Evolutionary conservation across 2,329 filamentous ascomycete genomes (phyloP), one percentile per base, ranked within the genome.

Genomic region (Apiospora arundinis): DNA sequence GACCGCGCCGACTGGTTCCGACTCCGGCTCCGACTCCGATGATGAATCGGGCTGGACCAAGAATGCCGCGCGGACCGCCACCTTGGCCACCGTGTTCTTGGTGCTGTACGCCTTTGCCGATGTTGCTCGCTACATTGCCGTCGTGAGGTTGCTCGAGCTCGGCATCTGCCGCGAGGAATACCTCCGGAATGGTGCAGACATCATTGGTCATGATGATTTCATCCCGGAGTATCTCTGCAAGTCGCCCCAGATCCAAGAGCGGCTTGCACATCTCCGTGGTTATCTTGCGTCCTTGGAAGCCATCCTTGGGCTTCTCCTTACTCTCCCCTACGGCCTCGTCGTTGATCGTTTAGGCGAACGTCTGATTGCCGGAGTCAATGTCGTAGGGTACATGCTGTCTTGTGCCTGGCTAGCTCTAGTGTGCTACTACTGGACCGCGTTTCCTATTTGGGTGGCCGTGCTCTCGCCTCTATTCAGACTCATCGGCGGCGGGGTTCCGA

Each of bases 101-200:
- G 40, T 67, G 9, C 40, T 67, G 5, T 67, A 67, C n/a, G 65
- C 65, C 44, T 45, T 45, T n/a, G 65, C 65, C 44, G 65, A 67
- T 11, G 65, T 67, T 12, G 40, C 65, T 12, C n/a, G 65, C n/a
- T 67, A 67, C 42, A n/a, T 67, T 21, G 40, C 40, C 40, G 44
- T 67, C 16, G 44, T 67, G 40, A 16, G 65, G 40, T n/a, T 69
- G 32, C n/a, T 69, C 37, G 68, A 69, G 68, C 68, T 69, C 49
- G 68, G 68, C 49, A 69, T 69, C 49, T 65, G 68, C 48, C 68
- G 68, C 23, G 68, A 69, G 32, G 18, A 69, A 7, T 69, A 44
- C 16, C 32, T 45, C 68, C 21, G 16, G 1, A n/a, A 12, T 5
- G 5, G 52, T 16, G 0, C 37, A 5, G 68, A 25, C 9, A 11